phyloP scores from a whole-genome alignment of 768 basidiomycete genomes.

The Cyathus striatus region DNA sequence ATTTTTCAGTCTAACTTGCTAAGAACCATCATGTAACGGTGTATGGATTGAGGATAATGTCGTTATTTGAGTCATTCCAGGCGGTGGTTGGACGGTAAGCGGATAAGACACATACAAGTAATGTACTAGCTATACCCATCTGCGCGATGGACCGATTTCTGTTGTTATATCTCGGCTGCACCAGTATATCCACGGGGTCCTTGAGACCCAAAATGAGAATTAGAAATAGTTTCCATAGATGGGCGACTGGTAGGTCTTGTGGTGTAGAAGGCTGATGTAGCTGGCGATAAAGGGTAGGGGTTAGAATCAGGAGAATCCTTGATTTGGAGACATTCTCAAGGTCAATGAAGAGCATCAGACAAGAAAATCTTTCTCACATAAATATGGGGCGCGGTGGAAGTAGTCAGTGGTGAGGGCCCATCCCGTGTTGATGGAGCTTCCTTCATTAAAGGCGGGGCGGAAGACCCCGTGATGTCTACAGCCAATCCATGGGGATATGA shows the following conservation, averaged over 20 bases:
- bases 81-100: too few relatives aligned
- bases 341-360: too few relatives aligned
- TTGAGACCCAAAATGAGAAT: slow-evolving; percentile 7
- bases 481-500: not conserved
- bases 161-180: slow-evolving; percentile 23
- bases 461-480: not conserved
- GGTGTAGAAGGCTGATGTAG: slow-evolving; percentile 22
- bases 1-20: too few relatives aligned
- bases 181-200: slow-evolving; percentile 20
- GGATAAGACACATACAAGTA: too few relatives aligned
- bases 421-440: not conserved
- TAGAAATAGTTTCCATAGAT: slow-evolving; percentile 24
- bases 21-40: too few relatives aligned
- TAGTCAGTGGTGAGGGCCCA: not conserved
- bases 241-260: slow-evolving; percentile 16
- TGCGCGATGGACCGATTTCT: too few relatives aligned
- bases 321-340: too few relatives aligned
- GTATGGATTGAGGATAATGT: too few relatives aligned
- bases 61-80: too few relatives aligned
- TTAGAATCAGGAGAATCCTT: slow-evolving; percentile 18
- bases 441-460: not conserved
- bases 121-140: too few relatives aligned
- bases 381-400: not conserved
- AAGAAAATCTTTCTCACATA: not conserved
- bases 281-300: slow-evolving; percentile 15